Base-by-base conservation (phyloP, 306 rosid species). In the Vachellia collinsii region DNA sequence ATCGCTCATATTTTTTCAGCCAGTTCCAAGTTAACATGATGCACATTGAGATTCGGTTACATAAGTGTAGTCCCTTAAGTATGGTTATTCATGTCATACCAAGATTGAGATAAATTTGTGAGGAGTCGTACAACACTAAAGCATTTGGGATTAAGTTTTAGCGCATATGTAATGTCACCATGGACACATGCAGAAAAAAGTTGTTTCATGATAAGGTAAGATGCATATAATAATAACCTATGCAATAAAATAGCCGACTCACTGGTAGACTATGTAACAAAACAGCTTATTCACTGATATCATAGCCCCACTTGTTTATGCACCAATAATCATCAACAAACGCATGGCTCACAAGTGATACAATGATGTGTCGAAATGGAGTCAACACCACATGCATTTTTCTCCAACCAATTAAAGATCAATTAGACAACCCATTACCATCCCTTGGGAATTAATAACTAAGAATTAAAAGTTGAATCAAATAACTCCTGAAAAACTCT, bases 1-100 rank as follows among this genome's bases (percentile, higher is more conserved):
- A 73, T 56, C 42, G 44, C 72, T 74, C 39, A 23, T 65, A 16
- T 41, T 17, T 61, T 79, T 56, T 76, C 79, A 65, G 36, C 66
- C 56, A 65, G 22, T 56, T 59, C 46, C 37, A 74, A 54, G 47
- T 66, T 74, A 3, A 53, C 62, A 70, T 75, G 20, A 22, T 16
- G 7, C 58, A 42, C 42, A 59, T 25, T 14, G 46, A 78, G 46
- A 53, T 46, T 68, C 20, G 13, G 80, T 54, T 67, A 75, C 5
- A 44, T 14, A 54, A 19, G 34, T 20, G 19, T 41, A 1, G 14
- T 17, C 22, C 42, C 43, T 14, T 3, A 14, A 11, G 38, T 4
- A 25, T 16, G 2, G 10, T 12, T 3, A 43, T 25, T 43, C 44
- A 14, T 36, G 53, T 54, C 47, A 42, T 11, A 43, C 76, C 50